Evolutionary conservation across 2,329 filamentous ascomycete genomes (phyloP).

Genomic region (Ophiognomonia clavigignenti-juglandacearum): DNA sequence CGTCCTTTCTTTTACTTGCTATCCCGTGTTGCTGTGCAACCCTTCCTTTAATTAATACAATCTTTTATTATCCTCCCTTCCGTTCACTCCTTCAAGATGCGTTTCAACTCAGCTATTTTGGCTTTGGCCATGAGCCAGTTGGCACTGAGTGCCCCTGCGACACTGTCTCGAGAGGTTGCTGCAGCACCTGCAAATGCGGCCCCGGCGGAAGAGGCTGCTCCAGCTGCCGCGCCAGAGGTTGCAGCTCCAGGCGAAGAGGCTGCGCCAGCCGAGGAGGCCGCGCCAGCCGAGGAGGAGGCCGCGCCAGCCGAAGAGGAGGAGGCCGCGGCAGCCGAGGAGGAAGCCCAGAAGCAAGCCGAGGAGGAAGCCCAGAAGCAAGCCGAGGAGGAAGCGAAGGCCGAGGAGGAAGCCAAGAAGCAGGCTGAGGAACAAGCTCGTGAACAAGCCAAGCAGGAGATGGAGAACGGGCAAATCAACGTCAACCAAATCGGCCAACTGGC

Average conservation of each 20-base stretch:
- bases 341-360: background rate
- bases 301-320: no score
- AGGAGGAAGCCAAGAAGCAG: background rate
- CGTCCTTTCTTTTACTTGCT: background rate
- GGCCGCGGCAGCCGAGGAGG: background rate
- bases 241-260: no score
- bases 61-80: background rate
- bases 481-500: background rate
- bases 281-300: no score
- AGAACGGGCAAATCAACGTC: background rate
- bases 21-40: background rate
- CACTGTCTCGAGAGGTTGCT: background rate
- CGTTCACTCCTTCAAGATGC: background rate
- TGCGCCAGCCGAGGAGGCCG: no score
- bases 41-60: background rate
- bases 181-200: background rate
- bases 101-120: background rate
- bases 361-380: background rate
- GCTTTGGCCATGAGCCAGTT: background rate
- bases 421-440: background rate
- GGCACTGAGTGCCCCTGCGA: background rate
- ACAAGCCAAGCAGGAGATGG: background rate
- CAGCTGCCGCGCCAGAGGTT: background rate
- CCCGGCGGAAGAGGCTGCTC: background rate
- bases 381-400: background rate